A percentile compares a stretch with the other conserved stretches of the same genome.
Conservation (phyloP, 768 basidiomycete genomes). For the Kwoniella sp. region DNA sequence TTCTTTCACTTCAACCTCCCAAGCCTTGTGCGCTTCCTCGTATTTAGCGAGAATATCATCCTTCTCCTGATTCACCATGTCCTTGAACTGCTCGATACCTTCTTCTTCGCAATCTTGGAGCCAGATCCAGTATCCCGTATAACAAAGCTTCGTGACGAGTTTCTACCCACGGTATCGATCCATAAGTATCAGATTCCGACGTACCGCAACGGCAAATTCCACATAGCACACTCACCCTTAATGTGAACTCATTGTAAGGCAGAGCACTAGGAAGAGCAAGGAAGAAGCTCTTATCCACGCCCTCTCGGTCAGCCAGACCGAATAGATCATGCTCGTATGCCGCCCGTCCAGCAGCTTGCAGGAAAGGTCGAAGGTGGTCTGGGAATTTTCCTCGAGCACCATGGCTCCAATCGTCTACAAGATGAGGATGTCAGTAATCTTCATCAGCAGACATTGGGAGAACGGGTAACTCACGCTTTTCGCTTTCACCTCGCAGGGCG, state of each 20-base stretch:
- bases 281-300: constrained; percentile 79
- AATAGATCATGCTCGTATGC: constrained; percentile 86
- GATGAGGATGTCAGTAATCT: neutral
- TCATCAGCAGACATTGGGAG: neutral
- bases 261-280: constrained; percentile 81
- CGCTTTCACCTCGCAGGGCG: constrained; percentile 23
- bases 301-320: constrained; percentile 26
- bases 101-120: constrained; percentile 70
- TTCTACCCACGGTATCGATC: constrained; percentile 73
- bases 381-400: constrained; percentile 87
- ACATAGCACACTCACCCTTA: constrained; percentile 66
- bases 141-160: constrained; percentile 88
- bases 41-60: constrained; percentile 73
- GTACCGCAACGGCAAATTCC: too few relatives aligned
- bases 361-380: constrained; percentile 69
- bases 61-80: constrained; percentile 68
- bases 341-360: constrained; percentile 70
- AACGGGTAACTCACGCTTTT: constrained; percentile 28
- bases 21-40: constrained; percentile 67
- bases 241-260: constrained; percentile 80
- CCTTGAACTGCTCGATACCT: constrained; percentile 66
- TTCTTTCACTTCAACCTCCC: constrained; percentile 61
- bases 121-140: constrained; percentile 68
- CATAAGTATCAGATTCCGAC: too few relatives aligned
- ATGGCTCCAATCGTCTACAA: constrained; percentile 64